Conservation (phyloP, 2,329 filamentous ascomycete species). For the Pseudopithomyces chartarum region DNA sequence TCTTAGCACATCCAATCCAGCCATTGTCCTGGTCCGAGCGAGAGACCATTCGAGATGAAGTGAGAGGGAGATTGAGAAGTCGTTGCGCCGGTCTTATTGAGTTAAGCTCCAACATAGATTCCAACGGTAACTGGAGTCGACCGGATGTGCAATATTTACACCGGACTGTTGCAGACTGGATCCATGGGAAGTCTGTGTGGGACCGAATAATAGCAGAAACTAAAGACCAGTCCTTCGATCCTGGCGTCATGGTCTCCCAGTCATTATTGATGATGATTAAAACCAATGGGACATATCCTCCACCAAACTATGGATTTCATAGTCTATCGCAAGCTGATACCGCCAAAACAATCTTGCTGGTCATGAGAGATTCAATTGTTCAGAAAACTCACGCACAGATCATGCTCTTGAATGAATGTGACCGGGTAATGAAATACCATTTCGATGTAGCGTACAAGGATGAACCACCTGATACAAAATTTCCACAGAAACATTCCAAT, state of each 20-base stretch:
- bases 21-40: neutral
- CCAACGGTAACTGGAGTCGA: neutral
- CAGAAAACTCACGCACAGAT: neutral
- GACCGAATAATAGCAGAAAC: neutral
- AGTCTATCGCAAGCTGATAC: no score
- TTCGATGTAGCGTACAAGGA: no score
- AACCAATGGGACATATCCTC: no score
- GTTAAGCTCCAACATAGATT: no score
- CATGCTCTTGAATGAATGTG: neutral
- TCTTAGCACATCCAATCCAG: neutral
- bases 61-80: conserved; percentile 1
- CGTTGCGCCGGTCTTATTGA: conserved; percentile 2
- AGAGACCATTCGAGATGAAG: neutral
- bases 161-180: neutral
- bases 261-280: neutral
- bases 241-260: neutral
- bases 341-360: neutral
- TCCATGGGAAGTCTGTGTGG: neutral
- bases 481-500: no score
- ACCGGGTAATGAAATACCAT: neutral
- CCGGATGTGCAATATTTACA: neutral
- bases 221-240: neutral
- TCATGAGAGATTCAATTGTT: neutral
- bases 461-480: no score
- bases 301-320: no score